Conservation (phyloP, 768 basidiomycete genomes). For the Auriculariales sp. region DNA sequence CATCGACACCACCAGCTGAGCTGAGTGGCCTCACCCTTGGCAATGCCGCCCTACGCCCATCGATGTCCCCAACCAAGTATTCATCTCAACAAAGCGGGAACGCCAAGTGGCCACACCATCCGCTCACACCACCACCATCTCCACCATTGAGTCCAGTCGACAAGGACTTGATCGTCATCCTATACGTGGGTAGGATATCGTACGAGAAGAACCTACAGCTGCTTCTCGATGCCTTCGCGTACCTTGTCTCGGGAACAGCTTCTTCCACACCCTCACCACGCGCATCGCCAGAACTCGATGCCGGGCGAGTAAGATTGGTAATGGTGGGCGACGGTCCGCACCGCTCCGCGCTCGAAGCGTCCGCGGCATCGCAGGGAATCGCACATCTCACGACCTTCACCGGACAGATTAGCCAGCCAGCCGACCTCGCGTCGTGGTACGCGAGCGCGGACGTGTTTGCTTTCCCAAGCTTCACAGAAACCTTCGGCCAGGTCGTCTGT, state of each 20-base stretch:
- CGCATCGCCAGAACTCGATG: neutral
- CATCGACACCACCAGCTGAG: neutral
- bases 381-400: slow-evolving; percentile 18
- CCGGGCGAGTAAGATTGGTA: slow-evolving; percentile 18
- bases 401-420: slow-evolving; percentile 20
- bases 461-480: slow-evolving; percentile 1
- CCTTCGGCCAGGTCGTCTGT: slow-evolving; percentile 26
- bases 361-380: slow-evolving; percentile 16
- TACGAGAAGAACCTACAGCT: slow-evolving; percentile 31
- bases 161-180: slow-evolving; percentile 14
- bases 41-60: neutral
- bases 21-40: neutral
- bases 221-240: slow-evolving; percentile 20
- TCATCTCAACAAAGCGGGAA: no score
- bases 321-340: slow-evolving; percentile 29
- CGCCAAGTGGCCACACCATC: no score
- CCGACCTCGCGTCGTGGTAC: neutral
- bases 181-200: slow-evolving; percentile 23
- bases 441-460: neutral
- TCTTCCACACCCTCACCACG: neutral
- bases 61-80: neutral
- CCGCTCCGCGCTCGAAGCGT: slow-evolving; percentile 15
- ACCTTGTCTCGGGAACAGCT: slow-evolving; percentile 12
- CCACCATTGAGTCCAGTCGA: slow-evolving; percentile 5
- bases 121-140: slow-evolving; percentile 7